A percentile compares a stretch with the other conserved stretches of the same genome.
phyloP scores from a whole-genome alignment of 2,329 filamentous ascomycete species.

The Juglanconis sp. region DNA sequence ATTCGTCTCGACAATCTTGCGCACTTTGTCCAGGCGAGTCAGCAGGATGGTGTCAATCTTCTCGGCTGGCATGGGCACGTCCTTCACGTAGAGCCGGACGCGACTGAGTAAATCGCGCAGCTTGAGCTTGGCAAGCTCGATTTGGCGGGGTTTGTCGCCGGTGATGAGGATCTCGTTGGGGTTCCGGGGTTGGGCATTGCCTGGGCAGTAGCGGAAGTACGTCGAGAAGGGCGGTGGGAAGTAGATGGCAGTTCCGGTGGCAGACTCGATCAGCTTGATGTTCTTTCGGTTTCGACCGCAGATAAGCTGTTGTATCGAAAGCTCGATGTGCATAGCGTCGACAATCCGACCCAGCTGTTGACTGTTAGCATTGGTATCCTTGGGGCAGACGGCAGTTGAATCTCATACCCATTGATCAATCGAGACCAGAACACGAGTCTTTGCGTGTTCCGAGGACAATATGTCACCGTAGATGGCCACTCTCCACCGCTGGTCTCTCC shows the following conservation, averaged over 20 bases:
- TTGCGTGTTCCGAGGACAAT: slow-evolving; percentile 93
- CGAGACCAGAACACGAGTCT: slow-evolving; percentile 92
- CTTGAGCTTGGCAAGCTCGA: slow-evolving; percentile 85
- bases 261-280: slow-evolving; percentile 95
- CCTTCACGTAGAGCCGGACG: slow-evolving; percentile 85
- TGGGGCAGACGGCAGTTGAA: background rate
- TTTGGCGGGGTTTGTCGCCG: slow-evolving; percentile 79
- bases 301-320: slow-evolving; percentile 85
- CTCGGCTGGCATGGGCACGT: slow-evolving; percentile 81
- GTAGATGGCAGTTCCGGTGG: slow-evolving; percentile 95
- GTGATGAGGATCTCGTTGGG: slow-evolving; percentile 94
- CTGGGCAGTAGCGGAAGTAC: slow-evolving; percentile 85
- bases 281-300: slow-evolving; percentile 94
- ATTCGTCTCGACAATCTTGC: slow-evolving; percentile 95
- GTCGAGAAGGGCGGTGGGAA: slow-evolving; percentile 92
- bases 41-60: slow-evolving; percentile 95
- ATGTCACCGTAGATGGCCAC: slow-evolving; percentile 94
- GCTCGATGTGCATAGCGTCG: slow-evolving; percentile 77
- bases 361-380: slow-evolving; percentile 29
- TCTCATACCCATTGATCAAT: slow-evolving; percentile 83
- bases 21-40: slow-evolving; percentile 89
- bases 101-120: slow-evolving; percentile 79
- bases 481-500: slow-evolving; percentile 84
- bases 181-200: slow-evolving; percentile 75
- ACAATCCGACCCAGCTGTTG: slow-evolving; percentile 67